Evolutionary conservation across 2,329 filamentous ascomycete genomes (phyloP), one percentile per base, ranked within the genome.

Genomic region (Sphaerostilbella broomeana): DNA sequence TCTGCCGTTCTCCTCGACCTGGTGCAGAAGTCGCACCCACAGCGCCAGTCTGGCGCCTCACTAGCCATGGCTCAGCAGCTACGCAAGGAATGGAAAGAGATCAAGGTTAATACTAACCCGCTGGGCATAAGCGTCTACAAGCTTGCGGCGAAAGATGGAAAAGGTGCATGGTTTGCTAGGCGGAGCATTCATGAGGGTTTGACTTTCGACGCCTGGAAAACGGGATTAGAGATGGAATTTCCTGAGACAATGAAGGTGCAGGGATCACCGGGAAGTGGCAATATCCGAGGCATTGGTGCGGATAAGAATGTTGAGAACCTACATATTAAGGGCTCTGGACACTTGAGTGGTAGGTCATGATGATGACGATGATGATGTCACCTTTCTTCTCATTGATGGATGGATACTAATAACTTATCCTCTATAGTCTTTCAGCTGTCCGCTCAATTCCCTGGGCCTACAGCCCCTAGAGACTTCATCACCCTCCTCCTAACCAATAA

Each of bases 381-480:
- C n/a, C n/a, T n/a, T n/a, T n/a, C n/a, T n/a, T n/a, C n/a, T n/a
- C n/a, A n/a, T n/a, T n/a, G n/a, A n/a, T 10, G n/a, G 9, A 32
- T 28, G 11, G 6, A 7, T 19, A 22, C 26, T 40, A 15, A 28
- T n/a, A 19, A n/a, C 20, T 19, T 10, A 28, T 5, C n/a, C 25
- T 34, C 59, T 12, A 49, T 58, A 79, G 86, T 95, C 4, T 94
- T 86, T 54, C 81, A 90, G 55, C 72, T 95, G 1, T 90, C 86
- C 16, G 88, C 88, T 3, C 84, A 92, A 56, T 95, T 95, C 51
- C 88, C 89, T 0, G 86, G 86, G 0, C 90, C 90, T 4, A 92
- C 86, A 1, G 79, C 88, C 2, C 84, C 90, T 1, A 72, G 90
- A 60, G 90, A 95, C 55, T 95, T 95, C 59, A 77, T 95, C 36